Conservation (phyloP, 768 basidiomycete species). For the Pluteus cervinus region DNA sequence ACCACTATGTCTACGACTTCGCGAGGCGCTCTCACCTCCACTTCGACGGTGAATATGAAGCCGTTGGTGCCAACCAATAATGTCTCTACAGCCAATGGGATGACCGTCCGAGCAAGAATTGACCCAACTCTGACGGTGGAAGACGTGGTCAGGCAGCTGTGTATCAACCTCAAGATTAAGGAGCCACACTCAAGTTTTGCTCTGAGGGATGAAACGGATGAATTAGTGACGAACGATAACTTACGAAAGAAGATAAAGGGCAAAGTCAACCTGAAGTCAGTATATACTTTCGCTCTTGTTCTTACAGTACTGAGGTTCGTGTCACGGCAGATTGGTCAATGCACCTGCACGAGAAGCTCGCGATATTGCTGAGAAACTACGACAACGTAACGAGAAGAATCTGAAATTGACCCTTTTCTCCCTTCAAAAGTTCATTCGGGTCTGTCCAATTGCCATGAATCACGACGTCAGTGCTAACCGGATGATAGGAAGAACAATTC, state of each 20-base stretch:
- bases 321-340: slow-evolving; percentile 57
- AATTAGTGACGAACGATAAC: slow-evolving; percentile 85
- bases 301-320: slow-evolving; percentile 2
- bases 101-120: slow-evolving; percentile 76
- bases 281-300: no score
- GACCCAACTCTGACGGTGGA: slow-evolving; percentile 80
- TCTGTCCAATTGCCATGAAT: slow-evolving; percentile 23
- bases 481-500: slow-evolving; percentile 73
- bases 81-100: slow-evolving; percentile 70
- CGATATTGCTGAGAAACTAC: slow-evolving; percentile 69
- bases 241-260: slow-evolving; percentile 74
- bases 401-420: slow-evolving; percentile 69
- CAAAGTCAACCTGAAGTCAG: slow-evolving; percentile 74
- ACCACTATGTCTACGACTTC: slow-evolving; percentile 20
- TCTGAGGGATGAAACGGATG: slow-evolving; percentile 75
- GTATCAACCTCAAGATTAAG: slow-evolving; percentile 72
- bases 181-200: slow-evolving; percentile 71
- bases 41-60: slow-evolving; percentile 30
- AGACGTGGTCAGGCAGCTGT: slow-evolving; percentile 80
- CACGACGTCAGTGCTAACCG: slow-evolving; percentile 2
- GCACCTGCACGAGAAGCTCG: slow-evolving; percentile 75
- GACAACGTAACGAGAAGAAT: slow-evolving; percentile 49
- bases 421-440: slow-evolving; percentile 74
- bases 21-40: slow-evolving; percentile 22
- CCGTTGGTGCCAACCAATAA: slow-evolving; percentile 76